Percentiles rank a stretch among this genome's conserved stretches.
These are phyloP conservation scores for Apodospora peruviana DNA, from an alignment of 495 filamentous ascomycete genomes.

Conservation along the genomic window DNA sequence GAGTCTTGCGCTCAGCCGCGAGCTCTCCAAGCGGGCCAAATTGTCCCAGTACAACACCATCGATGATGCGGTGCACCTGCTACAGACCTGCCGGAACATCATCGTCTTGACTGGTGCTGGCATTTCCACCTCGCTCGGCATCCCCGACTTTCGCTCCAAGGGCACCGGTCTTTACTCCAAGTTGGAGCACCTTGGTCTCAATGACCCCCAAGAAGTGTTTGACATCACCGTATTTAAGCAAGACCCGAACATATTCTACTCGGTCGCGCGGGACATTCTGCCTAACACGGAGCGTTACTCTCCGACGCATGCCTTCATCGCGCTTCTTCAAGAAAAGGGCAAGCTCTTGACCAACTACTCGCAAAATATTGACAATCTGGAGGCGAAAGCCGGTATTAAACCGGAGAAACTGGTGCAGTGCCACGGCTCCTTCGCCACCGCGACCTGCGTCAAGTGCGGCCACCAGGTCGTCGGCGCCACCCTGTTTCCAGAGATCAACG, in stretches of 20 bases:
- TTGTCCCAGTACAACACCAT: constrained; percentile 76
- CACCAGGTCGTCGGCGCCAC: constrained; percentile 67
- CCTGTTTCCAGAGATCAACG: constrained; percentile 74
- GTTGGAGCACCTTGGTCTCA: constrained; percentile 62
- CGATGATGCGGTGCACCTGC: constrained; percentile 76
- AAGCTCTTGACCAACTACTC: constrained; percentile 96
- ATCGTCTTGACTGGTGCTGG: constrained; percentile 93
- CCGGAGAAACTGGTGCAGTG: constrained; percentile 89
- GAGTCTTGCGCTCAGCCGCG: constrained; percentile 70
- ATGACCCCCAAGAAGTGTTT: constrained; percentile 91
- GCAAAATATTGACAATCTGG: constrained; percentile 98
- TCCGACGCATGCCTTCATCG: constrained; percentile 92
- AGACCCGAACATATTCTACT: constrained; percentile 89
- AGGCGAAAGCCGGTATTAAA: constrained; percentile 76
- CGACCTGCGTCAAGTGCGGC: constrained; percentile 79
- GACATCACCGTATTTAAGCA: constrained; percentile 81
- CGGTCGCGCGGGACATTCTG: constrained; percentile 83
- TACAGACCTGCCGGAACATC: constrained; percentile 73
- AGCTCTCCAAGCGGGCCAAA: constrained; percentile 76
- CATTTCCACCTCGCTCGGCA: constrained; percentile 84
- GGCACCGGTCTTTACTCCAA: constrained; percentile 84
- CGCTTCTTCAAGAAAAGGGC: constrained; percentile 82
- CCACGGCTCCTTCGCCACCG: constrained; percentile 91
- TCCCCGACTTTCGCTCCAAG: constrained; percentile 83
- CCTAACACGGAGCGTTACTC: constrained; percentile 67